phyloP scores from a whole-genome alignment of 768 basidiomycete species.

The Lactarius tabidus region DNA sequence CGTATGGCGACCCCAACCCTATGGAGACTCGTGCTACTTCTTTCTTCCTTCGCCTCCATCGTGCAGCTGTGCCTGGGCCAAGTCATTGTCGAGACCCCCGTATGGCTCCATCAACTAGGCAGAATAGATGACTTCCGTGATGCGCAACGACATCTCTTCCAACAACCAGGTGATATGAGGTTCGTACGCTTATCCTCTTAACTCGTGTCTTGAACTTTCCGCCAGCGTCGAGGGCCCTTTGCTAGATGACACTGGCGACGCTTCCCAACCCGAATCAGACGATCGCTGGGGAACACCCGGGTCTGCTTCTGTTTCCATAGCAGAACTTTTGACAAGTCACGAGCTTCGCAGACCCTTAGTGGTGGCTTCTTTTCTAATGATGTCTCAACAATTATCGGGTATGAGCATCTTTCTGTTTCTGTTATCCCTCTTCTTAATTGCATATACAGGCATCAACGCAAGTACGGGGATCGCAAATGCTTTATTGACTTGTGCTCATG shows the following conservation, averaged over 20 bases:
- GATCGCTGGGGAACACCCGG: conserved; percentile 26
- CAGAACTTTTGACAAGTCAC: conserved; percentile 43
- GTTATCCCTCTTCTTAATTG: not conserved
- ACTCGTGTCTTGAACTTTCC: conserved; percentile 24
- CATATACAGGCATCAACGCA: conserved; percentile 64
- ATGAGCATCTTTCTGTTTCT: not conserved
- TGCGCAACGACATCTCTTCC: conserved; percentile 44
- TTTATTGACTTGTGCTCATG: conserved; percentile 8
- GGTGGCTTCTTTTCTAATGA: conserved; percentile 67
- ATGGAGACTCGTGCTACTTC: conserved; percentile 69
- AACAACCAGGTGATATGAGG: conserved; percentile 19
- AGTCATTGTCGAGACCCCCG: conserved; percentile 65
- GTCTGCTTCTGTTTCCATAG: conserved; percentile 42
- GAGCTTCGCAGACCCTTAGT: conserved; percentile 61
- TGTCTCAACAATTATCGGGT: conserved; percentile 76
- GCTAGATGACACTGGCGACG: conserved; percentile 29
- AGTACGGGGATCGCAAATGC: conserved; percentile 35
- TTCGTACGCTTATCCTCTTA: not conserved
- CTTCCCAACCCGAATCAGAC: conserved; percentile 29
- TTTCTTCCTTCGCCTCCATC: conserved; percentile 54
- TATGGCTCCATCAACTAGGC: conserved; percentile 54
- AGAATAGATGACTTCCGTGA: conserved; percentile 46
- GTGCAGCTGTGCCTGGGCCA: conserved; percentile 54
- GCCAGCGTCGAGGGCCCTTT: conserved; percentile 14
- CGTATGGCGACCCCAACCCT: conserved; percentile 59